Base-by-base conservation (phyloP, 176 grass and related monocot genomes). In the Raddia guianensis region DNA sequence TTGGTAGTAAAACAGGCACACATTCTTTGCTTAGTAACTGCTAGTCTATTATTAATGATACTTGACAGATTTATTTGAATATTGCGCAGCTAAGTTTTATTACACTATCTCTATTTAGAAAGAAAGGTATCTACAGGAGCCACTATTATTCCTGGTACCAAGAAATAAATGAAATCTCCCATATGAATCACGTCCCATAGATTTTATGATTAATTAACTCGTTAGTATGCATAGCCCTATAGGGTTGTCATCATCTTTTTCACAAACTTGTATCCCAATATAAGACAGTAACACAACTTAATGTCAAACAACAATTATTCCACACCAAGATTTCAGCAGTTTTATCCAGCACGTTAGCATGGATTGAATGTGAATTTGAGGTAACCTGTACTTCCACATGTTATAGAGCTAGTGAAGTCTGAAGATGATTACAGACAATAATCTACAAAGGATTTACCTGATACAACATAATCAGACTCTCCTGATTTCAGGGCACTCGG, bases 401-500 rank as follows among this genome's bases (percentile, higher is more conserved):
- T 63, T 68, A 33, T 79, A 82, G 9, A 88, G 33, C 12, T 70
- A 80, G 34, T 56, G 34, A 79, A 71, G 4, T 75, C 74, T 56
- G 34, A 79, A 71, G 4, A 80, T 75, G 9, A 7, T 11, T 12
- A 59, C 52, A 7, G 0, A 67, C 15, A 75, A 15, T 34, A 34
- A 54, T 11, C 48, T 44, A 16, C 19, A 59, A 10, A 69, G 1
- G 68, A 49, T 73, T 82, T 90, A 97, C 96, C 90, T 82, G 88
- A 88, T 33, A 90, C 88, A 59, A 91, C 86, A 53, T 93, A 99
- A 88, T 99, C 52, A 68, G 90, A 93, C 68, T 99, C 96, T 58
- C 96, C 96, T 66, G 65, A 74, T 80, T 86, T 91, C 71, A 99
- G 86, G 84, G 96, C 84, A 81, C 84, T 93, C 79, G 45, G 57